These are phyloP conservation scores for Vigna nakashimae DNA, from an alignment of 306 rosid genomes.

Conservation along the genomic window DNA sequence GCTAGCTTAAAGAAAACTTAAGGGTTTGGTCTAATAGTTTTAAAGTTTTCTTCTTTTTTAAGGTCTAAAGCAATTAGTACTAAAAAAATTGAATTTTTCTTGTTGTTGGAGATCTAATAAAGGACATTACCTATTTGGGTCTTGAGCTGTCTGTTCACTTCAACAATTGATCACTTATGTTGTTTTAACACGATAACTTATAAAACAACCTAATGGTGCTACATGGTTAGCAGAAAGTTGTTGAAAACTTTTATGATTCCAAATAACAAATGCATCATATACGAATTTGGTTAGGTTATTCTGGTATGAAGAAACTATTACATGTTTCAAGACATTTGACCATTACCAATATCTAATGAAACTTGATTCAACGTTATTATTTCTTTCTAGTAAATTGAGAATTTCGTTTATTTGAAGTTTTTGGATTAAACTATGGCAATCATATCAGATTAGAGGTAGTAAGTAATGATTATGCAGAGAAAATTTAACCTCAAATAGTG, in stretches of 20 bases:
- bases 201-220: not conserved
- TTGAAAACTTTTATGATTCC: not conserved
- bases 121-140: too few species aligned
- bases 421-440: not conserved
- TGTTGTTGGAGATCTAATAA: too few species aligned
- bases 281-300: not conserved
- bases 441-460: not conserved
- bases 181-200: not conserved
- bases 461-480: not conserved
- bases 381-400: too few species aligned
- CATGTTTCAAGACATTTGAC: not conserved
- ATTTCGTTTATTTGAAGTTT: not conserved
- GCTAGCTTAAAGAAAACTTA: too few species aligned
- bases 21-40: too few species aligned
- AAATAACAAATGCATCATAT: not conserved
- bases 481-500: constrained; percentile 75
- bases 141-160: not conserved
- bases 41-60: too few species aligned
- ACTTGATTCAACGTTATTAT: too few species aligned
- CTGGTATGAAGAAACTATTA: not conserved
- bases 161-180: not conserved
- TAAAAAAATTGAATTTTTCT: too few species aligned
- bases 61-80: too few species aligned
- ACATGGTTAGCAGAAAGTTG: not conserved
- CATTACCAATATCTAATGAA: not conserved